Evolutionary conservation across 2,329 filamentous ascomycete species (phyloP), one percentile per base, ranked within the genome.

Genomic region (Ophidiomyces ophidiicola): DNA sequence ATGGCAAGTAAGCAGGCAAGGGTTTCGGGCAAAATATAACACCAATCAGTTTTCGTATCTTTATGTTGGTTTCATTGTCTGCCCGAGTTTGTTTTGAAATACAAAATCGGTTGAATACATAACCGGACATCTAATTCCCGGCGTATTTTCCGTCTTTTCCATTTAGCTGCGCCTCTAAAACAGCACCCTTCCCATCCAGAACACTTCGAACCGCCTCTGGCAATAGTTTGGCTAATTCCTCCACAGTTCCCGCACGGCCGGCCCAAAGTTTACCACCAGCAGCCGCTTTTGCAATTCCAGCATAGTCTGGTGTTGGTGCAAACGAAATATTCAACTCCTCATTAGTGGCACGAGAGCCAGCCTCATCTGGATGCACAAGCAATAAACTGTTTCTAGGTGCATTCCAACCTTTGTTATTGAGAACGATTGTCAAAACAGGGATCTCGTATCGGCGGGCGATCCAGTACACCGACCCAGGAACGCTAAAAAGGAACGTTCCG

Each of bases 341-440:
- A 44, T 80, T 80, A 28, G 66, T 70, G 2, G 71, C 74, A 42
- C 74, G 74, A 1, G 68, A 71, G 1, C 74, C 77, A 36, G 71
- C 64, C 7, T 78, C 78, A 25, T 76, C 61, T 0, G 78, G 78
- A 50, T 82, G 77, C 1, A 81, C 77, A 7, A 81, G 66, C 14
- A 78, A 57, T 53, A 81, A 64, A 11, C 70, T 76, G 40, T 66
- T 64, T 4, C 70, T 62, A 0, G 78, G 78, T 0, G 77, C 78
- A 50, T 82, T 78, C 78, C 78, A 82, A 31, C 78, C 76, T 57
- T 78, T 74, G 51, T 82, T 82, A 53, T 81, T 81, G 36, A 82
- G 56, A 7, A 81, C 74, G 30, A 82, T 74, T 0, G 75, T 79
- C 24, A 82, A 57, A 8, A 80, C 63, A 0, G 78, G 76, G 39